These are phyloP conservation scores for Boletus tomentosulus DNA, from an alignment of 768 basidiomycete species.

Conservation along the genomic window DNA sequence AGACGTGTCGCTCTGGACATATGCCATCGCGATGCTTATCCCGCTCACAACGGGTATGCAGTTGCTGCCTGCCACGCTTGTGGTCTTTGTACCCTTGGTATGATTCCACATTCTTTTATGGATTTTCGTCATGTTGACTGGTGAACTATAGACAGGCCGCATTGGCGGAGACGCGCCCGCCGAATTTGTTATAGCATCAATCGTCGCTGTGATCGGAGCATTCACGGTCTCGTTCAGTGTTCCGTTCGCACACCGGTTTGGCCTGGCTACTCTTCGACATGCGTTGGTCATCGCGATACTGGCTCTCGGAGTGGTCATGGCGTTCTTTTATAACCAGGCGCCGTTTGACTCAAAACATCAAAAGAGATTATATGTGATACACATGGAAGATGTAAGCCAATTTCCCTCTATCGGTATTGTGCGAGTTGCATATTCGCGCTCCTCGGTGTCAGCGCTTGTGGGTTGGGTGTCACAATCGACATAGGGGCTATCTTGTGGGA, in stretches of 20 bases:
- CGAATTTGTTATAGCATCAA: slow-evolving; percentile 83
- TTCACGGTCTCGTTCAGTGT: slow-evolving; percentile 56
- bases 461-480: too few species aligned
- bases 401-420: neutral
- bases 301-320: slow-evolving; percentile 48
- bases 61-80: slow-evolving; percentile 56
- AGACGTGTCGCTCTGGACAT: slow-evolving; percentile 54
- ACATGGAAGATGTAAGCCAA: slow-evolving; percentile 75
- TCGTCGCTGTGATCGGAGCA: slow-evolving; percentile 56
- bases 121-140: slow-evolving; percentile 1
- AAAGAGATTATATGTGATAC: slow-evolving; percentile 78
- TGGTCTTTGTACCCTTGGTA: slow-evolving; percentile 89
- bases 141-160: slow-evolving; percentile 63
- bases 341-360: slow-evolving; percentile 87
- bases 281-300: slow-evolving; percentile 44
- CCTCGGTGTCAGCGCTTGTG: neutral
- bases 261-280: slow-evolving; percentile 35
- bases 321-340: slow-evolving; percentile 51
- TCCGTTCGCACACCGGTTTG: slow-evolving; percentile 75
- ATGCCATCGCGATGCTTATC: slow-evolving; percentile 54
- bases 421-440: neutral
- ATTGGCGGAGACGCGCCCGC: slow-evolving; percentile 79
- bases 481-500: neutral
- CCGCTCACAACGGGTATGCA: slow-evolving; percentile 57
- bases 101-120: slow-evolving; percentile 15